A percentile compares a stretch with the other conserved stretches of the same genome.
phyloP scores from a whole-genome alignment of 106 monocot genomes.

The Dendrobium officinale region DNA sequence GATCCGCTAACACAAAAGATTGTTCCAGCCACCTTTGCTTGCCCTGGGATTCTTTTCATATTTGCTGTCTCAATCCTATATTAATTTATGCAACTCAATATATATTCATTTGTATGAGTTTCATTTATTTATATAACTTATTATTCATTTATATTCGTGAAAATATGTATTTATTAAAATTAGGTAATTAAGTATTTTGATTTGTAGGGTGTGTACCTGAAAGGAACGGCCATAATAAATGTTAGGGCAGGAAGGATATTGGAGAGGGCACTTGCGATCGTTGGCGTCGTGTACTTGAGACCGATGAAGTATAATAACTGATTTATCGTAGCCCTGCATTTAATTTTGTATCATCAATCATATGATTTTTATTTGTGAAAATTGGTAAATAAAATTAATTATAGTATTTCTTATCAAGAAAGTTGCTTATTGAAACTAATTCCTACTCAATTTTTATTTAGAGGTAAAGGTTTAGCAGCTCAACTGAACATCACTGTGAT shows the following conservation, averaged over 20 bases:
- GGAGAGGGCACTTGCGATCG: conserved; percentile 61
- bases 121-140: not conserved
- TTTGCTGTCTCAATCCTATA: conserved; percentile 59
- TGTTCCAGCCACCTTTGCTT: conserved; percentile 63
- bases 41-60: conserved; percentile 27
- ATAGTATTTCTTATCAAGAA: too few relatives aligned
- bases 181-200: not conserved
- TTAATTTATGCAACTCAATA: not conserved
- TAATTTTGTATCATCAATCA: conserved; percentile 10
- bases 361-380: not conserved
- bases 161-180: not conserved
- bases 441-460: too few relatives aligned
- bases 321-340: conserved; percentile 62
- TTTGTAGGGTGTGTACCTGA: conserved; percentile 20
- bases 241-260: conserved; percentile 79
- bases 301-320: conserved; percentile 69
- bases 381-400: too few relatives aligned
- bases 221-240: conserved; percentile 70
- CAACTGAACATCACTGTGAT: too few relatives aligned
- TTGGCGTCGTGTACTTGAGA: conserved; percentile 67
- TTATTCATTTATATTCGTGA: not conserved
- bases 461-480: too few relatives aligned
- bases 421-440: too few relatives aligned
- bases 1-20: conserved; percentile 62
- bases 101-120: not conserved